Evolutionary conservation across 768 basidiomycete species (phyloP), one percentile per base, ranked within the genome.

Genomic region (Stropharia rugosoannulata): DNA sequence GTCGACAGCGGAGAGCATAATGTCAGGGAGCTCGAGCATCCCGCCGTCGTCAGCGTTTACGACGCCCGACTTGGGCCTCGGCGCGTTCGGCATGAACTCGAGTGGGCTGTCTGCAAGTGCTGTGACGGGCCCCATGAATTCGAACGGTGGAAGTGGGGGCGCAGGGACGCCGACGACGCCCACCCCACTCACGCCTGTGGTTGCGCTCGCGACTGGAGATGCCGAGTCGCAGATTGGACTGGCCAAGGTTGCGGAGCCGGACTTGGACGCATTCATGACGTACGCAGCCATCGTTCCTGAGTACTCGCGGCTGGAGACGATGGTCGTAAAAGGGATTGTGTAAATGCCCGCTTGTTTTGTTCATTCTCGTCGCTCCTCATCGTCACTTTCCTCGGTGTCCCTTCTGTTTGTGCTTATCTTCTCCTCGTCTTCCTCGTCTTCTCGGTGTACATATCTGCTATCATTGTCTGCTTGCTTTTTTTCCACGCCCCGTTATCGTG

Each of bases 221-320:
- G 75, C 78, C 13, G 91, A 93, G 71, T 76, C 82, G 32, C 88
- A 89, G 70, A 75, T 87, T 35, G 92, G 92, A 13, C 70, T 93
- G 45, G 86, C 83, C 32, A 92, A 91, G 70, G 86, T 93, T 5
- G 90, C 92, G 0, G 90, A 92, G 56, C 83, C 91, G 12, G 92
- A 94, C 66, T 72, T 84, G 51, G 92, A 94, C 68, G 86, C 90
- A 53, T 92, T 92, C 70, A 81, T 90, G 83, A 82, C 87, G 0
- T 94, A 94, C 66, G 90, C 90, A 16, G 83, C 89, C 36, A 88
- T 93, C 66, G 87, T 93, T 15, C 88, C 90, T 25, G 92, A 94
- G 72, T 93, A 85, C 68, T 84, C 82, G 73, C 76, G 92, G 40
- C 70, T 94, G 60, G 92, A 94, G 71, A 80, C 83, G 10, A 86